Base-by-base conservation (phyloP, 306 rosid species). In the Fragaria nilgerrensis region DNA sequence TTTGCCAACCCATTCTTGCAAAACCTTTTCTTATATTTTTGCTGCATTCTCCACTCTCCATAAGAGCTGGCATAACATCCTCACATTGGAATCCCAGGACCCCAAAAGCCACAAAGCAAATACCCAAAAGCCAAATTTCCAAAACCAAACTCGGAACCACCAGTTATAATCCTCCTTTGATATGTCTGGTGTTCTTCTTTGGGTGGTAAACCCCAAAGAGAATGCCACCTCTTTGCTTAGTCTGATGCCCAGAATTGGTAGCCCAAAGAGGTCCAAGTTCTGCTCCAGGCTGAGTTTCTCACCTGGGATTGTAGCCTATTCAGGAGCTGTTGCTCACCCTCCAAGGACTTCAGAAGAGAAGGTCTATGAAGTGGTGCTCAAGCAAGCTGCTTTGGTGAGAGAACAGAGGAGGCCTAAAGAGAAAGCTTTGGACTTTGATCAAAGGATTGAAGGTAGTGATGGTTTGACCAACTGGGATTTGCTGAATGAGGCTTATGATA, bases 311-410 rank as follows among this genome's bases (percentile, higher is more conserved):
- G 55, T 79, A 19, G 94, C 89, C 8, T 78, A 84, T 44, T 84
- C 98, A 20, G 84, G 86, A 48, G 90, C 87, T 9, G 81, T 88
- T 5, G 91, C 88, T 0, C 55, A 83, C 74, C 91, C 97, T 34
- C 67, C 90, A 29, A 88, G 97, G 53, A 83, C 98, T 7, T 90
- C 97, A 10, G 98, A 88, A 62, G 93, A 94, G 83, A 94, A 78
- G 81, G 98, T 94, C 36, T 94, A 94, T 79, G 96, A 92, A 55
- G 97, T 92, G 19, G 98, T 94, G 76, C 76, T 92, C 75, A 94
- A 85, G 81, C 98, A 92, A 78, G 98, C 98, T 66, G 96, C 96
- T 62, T 74, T 92, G 20, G 90, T 90, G 0, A 90, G 76, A 66
- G 91, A 89, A 44, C 84, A 79, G 55, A 78, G 62, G 5, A 83